A percentile compares a stretch with the other conserved stretches of the same genome.
phyloP scores from a whole-genome alignment of 1,139 yeast species.

The Eremothecium coryli region DNA sequence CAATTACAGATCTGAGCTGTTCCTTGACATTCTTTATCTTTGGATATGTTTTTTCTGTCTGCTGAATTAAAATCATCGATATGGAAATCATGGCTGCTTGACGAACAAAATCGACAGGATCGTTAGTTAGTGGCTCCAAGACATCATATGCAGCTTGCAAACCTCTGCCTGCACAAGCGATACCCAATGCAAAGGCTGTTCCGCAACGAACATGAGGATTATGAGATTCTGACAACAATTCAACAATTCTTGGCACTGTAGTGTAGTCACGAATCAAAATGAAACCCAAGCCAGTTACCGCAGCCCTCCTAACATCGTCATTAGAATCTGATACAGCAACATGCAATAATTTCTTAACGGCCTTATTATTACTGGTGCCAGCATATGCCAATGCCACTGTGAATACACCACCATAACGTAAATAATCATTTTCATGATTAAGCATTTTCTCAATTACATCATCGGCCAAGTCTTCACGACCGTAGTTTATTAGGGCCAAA shows the following conservation, averaged over 20 bases:
- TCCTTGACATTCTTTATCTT: conserved; percentile 72
- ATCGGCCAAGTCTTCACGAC: conserved; percentile 78
- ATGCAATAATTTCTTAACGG: conserved; percentile 79
- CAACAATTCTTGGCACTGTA: conserved; percentile 92
- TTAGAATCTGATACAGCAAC: conserved; percentile 94
- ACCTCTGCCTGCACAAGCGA: conserved; percentile 94
- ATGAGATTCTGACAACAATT: conserved; percentile 84
- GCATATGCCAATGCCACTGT: conserved; percentile 93
- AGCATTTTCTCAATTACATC: conserved; percentile 57
- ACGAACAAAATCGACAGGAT: conserved; percentile 93
- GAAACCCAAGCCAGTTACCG: conserved; percentile 91
- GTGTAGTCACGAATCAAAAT: conserved; percentile 83
- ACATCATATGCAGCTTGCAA: conserved; percentile 83
- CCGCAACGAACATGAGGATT: conserved; percentile 98
- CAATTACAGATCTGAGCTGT: conserved; percentile 62
- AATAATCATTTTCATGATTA: conserved; percentile 67
- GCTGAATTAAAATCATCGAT: conserved; percentile 88
- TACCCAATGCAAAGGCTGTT: conserved; percentile 94
- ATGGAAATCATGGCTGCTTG: conserved; percentile 95
- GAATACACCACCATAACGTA: conserved; percentile 94
- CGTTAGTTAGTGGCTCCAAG: conserved; percentile 85
- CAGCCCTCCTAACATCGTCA: conserved; percentile 94
- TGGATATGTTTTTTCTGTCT: conserved; percentile 76
- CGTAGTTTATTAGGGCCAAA: conserved; percentile 76
- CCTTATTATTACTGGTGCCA: conserved; percentile 87